A percentile compares a stretch with the other conserved stretches of the same genome.
These are phyloP conservation scores for Dimocarpus longan DNA, from an alignment of 345 rosid species.

Conservation along the genomic window DNA sequence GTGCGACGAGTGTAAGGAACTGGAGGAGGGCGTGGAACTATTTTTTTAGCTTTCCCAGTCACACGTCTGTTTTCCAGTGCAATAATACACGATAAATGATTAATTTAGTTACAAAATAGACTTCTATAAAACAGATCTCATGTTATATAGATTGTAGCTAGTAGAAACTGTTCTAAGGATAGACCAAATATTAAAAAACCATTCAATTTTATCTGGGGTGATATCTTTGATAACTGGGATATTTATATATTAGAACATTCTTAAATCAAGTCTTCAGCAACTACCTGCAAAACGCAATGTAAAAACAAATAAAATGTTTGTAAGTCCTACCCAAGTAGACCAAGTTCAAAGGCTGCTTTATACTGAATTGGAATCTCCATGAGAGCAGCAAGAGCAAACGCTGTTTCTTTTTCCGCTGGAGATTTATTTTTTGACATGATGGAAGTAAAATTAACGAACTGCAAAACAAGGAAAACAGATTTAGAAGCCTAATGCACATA, in stretches of 20 bases:
- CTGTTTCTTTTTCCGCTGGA: constrained; percentile 61
- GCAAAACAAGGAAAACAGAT: constrained; percentile 10
- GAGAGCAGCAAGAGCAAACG: constrained; percentile 86
- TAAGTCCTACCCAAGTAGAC: constrained; percentile 59
- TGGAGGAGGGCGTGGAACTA: constrained; percentile 71
- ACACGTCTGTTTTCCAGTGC: constrained; percentile 38
- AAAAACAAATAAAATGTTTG: not conserved
- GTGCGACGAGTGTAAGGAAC: constrained; percentile 36
- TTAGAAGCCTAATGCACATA: not conserved
- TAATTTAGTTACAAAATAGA: not conserved
- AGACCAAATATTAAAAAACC: not conserved
- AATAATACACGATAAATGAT: not conserved
- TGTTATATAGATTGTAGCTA: not conserved
- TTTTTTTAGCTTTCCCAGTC: constrained; percentile 51
- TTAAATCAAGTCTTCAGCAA: not conserved
- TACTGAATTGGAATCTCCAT: constrained; percentile 93
- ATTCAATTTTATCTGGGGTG: not conserved
- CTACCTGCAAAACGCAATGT: not conserved
- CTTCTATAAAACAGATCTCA: not conserved
- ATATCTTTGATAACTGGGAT: not conserved
- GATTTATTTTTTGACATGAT: constrained; percentile 58
- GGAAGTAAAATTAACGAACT: constrained; percentile 87
- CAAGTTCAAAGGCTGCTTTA: constrained; percentile 62
- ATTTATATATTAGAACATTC: not conserved
- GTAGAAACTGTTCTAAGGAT: not conserved